Conservation (phyloP, 345 rosid genomes). For the Gynandropsis gynandra region DNA sequence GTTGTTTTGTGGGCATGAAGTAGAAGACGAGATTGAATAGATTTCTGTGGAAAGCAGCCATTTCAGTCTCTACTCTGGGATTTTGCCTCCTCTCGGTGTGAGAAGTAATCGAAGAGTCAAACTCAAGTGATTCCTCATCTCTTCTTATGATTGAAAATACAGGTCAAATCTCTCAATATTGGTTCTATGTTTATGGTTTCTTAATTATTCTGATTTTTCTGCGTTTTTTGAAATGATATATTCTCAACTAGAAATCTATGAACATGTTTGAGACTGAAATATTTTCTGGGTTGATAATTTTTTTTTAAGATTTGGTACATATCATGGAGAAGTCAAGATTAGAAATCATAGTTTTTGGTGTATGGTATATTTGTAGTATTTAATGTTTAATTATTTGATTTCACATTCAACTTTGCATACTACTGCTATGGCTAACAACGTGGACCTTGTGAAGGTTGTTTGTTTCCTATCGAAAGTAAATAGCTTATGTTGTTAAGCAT, state of each 20-base stretch:
- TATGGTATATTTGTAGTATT: too few relatives aligned
- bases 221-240: too few relatives aligned
- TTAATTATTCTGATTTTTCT: too few relatives aligned
- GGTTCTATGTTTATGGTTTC: too few relatives aligned
- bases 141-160: conserved; percentile 81
- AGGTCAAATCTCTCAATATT: too few relatives aligned
- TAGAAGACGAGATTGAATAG: conserved; percentile 66
- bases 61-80: conserved; percentile 73
- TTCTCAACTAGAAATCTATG: too few relatives aligned
- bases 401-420: conserved; percentile 89
- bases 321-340: too few relatives aligned
- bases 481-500: conserved; percentile 1
- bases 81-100: conserved; percentile 89
- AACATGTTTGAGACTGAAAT: too few relatives aligned
- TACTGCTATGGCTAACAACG: conserved; percentile 89
- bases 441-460: conserved; percentile 77
- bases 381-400: too few relatives aligned
- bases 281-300: too few relatives aligned
- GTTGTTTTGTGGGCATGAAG: conserved; percentile 48
- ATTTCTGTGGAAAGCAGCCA: conserved; percentile 77
- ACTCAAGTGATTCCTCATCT: conserved; percentile 51
- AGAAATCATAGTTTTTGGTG: too few relatives aligned
- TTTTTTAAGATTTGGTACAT: too few relatives aligned
- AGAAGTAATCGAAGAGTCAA: conserved; percentile 68
- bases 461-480: conserved; percentile 5